Evolutionary conservation across 2,329 filamentous ascomycete genomes (phyloP).

Genomic region (Colletotrichum acutatum): DNA sequence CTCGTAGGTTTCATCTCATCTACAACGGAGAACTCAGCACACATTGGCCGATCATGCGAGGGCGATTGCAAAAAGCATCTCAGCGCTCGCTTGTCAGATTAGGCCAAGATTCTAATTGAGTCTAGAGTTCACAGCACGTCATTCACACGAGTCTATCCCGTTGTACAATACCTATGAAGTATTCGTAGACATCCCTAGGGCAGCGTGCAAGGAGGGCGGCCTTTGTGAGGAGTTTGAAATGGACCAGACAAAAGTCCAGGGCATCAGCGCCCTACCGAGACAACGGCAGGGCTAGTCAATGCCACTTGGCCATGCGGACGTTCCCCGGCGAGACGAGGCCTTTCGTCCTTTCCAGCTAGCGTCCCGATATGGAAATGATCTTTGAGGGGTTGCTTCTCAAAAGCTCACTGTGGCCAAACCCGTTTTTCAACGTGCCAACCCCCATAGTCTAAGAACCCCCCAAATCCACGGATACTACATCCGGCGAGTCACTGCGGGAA

Average conservation of each 20-base stretch:
- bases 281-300: slow-evolving; percentile 10
- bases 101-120: not conserved
- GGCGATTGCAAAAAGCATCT: not conserved
- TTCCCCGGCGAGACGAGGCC: slow-evolving; percentile 14
- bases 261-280: slow-evolving; percentile 13
- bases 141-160: not conserved
- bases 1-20: slow-evolving; percentile 18
- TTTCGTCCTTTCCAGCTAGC: not conserved
- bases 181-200: not conserved
- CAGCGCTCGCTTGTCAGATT: not conserved
- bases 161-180: not conserved
- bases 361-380: slow-evolving; percentile 26
- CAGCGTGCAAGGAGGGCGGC: not conserved
- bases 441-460: not conserved
- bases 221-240: not conserved
- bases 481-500: slow-evolving; percentile 1
- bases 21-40: slow-evolving; percentile 19
- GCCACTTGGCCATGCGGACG: not conserved
- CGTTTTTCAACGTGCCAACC: slow-evolving; percentile 8
- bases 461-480: slow-evolving; percentile 1
- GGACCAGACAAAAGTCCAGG: not conserved
- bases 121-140: not conserved
- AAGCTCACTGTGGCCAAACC: slow-evolving; percentile 3
- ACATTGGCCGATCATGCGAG: not conserved
- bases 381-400: slow-evolving; percentile 6